Base-by-base conservation (phyloP, 106 monocot species). In the Chionographis japonica region DNA sequence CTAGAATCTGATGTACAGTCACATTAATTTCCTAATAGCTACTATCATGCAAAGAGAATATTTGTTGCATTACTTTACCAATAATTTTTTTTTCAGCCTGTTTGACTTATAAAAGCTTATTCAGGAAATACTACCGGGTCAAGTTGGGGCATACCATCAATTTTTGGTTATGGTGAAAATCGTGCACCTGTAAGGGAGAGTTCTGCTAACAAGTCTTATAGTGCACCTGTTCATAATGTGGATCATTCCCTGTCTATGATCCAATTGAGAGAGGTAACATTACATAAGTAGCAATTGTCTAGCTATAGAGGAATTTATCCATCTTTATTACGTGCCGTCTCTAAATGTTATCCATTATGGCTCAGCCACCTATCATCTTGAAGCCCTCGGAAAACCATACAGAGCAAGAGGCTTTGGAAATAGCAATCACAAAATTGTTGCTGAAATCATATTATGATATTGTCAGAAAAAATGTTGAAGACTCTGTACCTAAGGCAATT, bases 401-500 rank as follows among this genome's bases (percentile, higher is more conserved):
- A 2, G 87, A 92, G 65, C 89, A 85, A 49, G 97, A 98, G 63
- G 72, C 85, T 56, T 50, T 84, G 57, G 97, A 89, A 76, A 90
- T 98, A 78, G 66, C 80, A 64, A 86, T 92, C 43, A 90, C 88
- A 67, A 98, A 98, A 75, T 65, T 92, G 40, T 69, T 98, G 20
- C 54, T 92, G 68, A 87, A 83, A 78, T 98, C 97, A 56, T 98
- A 98, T 69, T 97, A 92, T 81, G 87, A 98, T 42, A 98, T 98
- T 74, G 97, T 90, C 6, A 87, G 90, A 60, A 98, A 92, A 68
- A 98, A 81, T 77, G 80, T 98, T 18, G 92, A 98, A 66, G 97
- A 92, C 72, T 74, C 74, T 67, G 81, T 98, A 13, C 98, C 98
- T 4, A 98, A 98, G 76, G 93, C 93, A 38, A 88, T 98, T 39